Evolutionary conservation across 23 red algal genomes (phyloP), one percentile per base, ranked within the genome.

Genomic region (Gracilaria domingensis): DNA sequence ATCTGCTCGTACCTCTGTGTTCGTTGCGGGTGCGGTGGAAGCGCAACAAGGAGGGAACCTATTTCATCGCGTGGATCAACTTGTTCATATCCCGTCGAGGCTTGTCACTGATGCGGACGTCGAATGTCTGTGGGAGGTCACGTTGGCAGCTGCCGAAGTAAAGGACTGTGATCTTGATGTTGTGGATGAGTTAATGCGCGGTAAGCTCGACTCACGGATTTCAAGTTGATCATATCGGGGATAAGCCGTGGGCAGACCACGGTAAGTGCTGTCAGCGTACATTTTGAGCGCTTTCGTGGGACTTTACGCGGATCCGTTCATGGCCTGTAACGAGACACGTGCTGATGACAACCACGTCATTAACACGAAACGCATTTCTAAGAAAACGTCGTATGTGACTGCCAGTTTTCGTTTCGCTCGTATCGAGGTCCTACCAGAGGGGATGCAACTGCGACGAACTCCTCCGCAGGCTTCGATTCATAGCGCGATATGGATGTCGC

Each of bases 121-220:
- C n/a, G 77, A 92, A 64, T 66, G 80, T 20, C 21, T 84, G 45
- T 92, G 89, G 89, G 79, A 84, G n/a, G 30, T 59, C 24, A 92
- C 89, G 13, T 62, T 92, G 28, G 35, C 35, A 66, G 73, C 45
- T 21, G 79, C 79, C 1, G 6, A 45, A 8, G 69, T 92, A 25
- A 92, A 32, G 14, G 35, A 44, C 18, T 0, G 81, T 18, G 89
- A 92, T 79, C 40, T 82, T 25, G 45, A 51, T 77, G 72, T 50
- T 12, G 12, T 77, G 42, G 50, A 77, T 77, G 72, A 50, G 25
- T 51, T 51, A 34, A 77, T 50, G 72, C 23, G 40, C 20, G 72
- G 5, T 77, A 77, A 51, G 28, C 23, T 29, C 45, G 8, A 77
- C 51, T 45, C 42, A 45, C 4, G 11, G 42, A 45, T 11, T 4